phyloP scores from a whole-genome alignment of 1,284 basidiomycete species.

The Puccinia novopanici region DNA sequence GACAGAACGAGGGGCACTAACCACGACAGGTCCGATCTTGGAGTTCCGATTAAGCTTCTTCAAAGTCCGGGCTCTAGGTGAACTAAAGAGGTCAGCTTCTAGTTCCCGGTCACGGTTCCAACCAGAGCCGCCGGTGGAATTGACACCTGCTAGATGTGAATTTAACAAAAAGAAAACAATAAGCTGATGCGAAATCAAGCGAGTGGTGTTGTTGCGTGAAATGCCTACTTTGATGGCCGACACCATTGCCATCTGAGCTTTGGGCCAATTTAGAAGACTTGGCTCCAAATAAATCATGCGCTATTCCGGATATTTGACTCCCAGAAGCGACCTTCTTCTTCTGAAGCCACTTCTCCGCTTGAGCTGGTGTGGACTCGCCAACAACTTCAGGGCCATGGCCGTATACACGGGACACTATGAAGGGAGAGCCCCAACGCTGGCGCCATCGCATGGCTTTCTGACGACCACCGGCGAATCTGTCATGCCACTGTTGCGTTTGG shows the following conservation, averaged over 20 bases:
- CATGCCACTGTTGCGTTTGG: slow-evolving; percentile 19
- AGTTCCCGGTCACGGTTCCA: slow-evolving; percentile 41
- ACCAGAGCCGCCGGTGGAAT: slow-evolving; percentile 2
- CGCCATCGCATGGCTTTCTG: slow-evolving; percentile 44
- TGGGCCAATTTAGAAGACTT: slow-evolving; percentile 15
- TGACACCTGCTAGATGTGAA: not conserved
- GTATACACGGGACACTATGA: slow-evolving; percentile 45
- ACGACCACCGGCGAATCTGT: slow-evolving; percentile 41
- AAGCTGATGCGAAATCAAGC: not conserved
- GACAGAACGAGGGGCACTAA: not conserved
- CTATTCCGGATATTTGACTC: slow-evolving; percentile 25
- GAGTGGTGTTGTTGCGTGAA: not conserved
- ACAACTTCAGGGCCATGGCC: slow-evolving; percentile 47
- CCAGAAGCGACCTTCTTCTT: slow-evolving; percentile 29
- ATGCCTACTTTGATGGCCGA: not conserved
- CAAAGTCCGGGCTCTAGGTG: slow-evolving; percentile 6
- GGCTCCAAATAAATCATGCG: slow-evolving; percentile 47
- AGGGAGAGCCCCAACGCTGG: slow-evolving; percentile 39
- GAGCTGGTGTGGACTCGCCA: slow-evolving; percentile 32
- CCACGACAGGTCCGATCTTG: not conserved
- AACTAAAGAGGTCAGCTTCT: slow-evolving; percentile 41
- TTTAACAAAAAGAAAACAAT: not conserved
- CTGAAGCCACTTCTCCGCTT: slow-evolving; percentile 25
- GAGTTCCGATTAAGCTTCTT: slow-evolving; percentile 19
- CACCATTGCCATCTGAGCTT: not conserved